Percentiles rank a stretch among this genome's conserved stretches.
These are phyloP conservation scores for Salix dunnii DNA, from an alignment of 345 rosid species.

Conservation along the genomic window DNA sequence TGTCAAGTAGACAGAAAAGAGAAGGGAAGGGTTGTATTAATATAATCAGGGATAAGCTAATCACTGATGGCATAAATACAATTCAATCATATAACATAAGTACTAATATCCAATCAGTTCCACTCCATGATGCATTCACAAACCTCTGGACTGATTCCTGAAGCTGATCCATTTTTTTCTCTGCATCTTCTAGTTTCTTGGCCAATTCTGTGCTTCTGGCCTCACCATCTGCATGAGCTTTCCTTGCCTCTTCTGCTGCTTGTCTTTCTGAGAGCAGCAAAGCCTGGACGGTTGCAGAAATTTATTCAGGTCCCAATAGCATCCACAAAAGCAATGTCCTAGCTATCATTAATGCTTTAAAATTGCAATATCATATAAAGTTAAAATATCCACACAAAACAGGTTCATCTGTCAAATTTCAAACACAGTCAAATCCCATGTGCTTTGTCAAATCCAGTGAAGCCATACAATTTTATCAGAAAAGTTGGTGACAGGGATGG, in stretches of 20 bases:
- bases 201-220: conserved; percentile 63
- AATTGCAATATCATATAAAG: not conserved
- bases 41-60: not conserved
- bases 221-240: conserved; percentile 57
- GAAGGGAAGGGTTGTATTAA: not conserved
- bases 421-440: not conserved
- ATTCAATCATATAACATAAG: not conserved
- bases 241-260: conserved; percentile 59
- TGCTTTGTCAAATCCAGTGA: not conserved
- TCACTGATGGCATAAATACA: not conserved
- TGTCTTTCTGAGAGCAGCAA: conserved; percentile 60
- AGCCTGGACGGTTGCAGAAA: conserved; percentile 42
- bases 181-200: conserved; percentile 74
- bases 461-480: too few relatives aligned
- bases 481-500: not conserved
- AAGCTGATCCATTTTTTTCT: conserved; percentile 76
- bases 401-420: not conserved
- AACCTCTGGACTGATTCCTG: conserved; percentile 97
- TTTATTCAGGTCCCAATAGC: conserved; percentile 10
- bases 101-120: not conserved
- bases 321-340: not conserved
- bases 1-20: not conserved
- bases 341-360: not conserved
- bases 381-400: not conserved
- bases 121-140: conserved; percentile 26